Conservation (phyloP, 192 early-diverging fungal genomes). For the Podochytrium sp. region DNA sequence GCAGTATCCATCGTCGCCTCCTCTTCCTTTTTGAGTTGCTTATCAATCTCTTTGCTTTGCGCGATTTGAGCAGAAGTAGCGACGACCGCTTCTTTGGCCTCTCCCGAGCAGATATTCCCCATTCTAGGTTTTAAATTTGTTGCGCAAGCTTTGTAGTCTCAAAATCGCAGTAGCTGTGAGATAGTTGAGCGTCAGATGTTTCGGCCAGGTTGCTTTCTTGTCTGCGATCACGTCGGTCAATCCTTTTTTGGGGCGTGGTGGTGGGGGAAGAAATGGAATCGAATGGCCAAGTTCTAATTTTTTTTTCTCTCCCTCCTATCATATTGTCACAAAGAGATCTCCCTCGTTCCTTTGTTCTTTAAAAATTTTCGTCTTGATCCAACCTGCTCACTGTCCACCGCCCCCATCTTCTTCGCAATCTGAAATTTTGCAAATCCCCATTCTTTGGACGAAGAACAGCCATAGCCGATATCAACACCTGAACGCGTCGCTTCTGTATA, state of each 20-base stretch:
- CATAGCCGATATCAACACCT: no score
- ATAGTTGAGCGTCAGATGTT: no score
- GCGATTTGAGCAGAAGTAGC: slow-evolving; percentile 58
- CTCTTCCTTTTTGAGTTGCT: slow-evolving; percentile 49
- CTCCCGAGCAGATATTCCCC: slow-evolving; percentile 17
- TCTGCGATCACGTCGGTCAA: neutral
- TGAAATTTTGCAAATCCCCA: slow-evolving; percentile 8
- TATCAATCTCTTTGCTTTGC: slow-evolving; percentile 58
- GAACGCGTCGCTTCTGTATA: neutral
- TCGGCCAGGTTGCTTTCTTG: neutral
- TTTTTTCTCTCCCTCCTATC: neutral
- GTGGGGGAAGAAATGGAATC: neutral
- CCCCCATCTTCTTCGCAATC: neutral
- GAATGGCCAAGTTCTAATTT: no score
- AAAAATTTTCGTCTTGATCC: neutral
- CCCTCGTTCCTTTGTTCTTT: neutral
- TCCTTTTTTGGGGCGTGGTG: neutral
- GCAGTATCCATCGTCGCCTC: slow-evolving; percentile 18
- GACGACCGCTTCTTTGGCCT: slow-evolving; percentile 14
- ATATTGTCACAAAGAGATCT: neutral
- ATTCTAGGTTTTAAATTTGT: neutral
- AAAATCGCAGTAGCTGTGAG: no score
- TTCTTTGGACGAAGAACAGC: neutral
- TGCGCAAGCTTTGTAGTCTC: neutral
- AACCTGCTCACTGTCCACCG: neutral